Evolutionary conservation across 2,329 filamentous ascomycete species (phyloP).

Genomic region (Colletotrichum sp.): DNA sequence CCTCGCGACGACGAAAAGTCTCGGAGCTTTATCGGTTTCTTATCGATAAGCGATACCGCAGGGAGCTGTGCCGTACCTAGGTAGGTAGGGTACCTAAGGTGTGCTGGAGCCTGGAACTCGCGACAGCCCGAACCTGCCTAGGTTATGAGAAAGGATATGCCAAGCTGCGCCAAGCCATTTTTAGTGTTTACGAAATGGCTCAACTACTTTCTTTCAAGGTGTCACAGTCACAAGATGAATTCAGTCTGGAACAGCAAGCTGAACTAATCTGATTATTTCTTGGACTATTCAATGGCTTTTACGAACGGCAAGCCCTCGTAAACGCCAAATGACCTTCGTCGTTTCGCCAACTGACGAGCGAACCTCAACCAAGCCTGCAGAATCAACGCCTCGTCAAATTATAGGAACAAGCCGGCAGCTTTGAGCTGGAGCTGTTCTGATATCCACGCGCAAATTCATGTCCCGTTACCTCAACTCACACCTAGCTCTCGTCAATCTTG

Average conservation of each 20-base stretch:
- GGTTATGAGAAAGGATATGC: not conserved
- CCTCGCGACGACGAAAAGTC: slow-evolving; percentile 15
- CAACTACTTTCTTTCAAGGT: not conserved
- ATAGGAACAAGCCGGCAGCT: not conserved
- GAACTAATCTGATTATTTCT: slow-evolving; percentile 2
- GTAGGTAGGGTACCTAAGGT: not conserved
- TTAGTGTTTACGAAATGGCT: not conserved
- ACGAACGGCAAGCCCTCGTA: slow-evolving; percentile 16
- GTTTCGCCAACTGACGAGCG: slow-evolving; percentile 9
- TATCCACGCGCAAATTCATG: not conserved
- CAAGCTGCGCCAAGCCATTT: not conserved
- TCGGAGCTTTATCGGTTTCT: slow-evolving; percentile 19
- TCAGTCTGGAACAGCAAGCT: not conserved
- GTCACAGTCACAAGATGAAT: not conserved
- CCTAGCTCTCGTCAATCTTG: slow-evolving; percentile 75
- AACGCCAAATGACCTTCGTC: slow-evolving; percentile 12
- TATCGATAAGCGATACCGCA: slow-evolving; percentile 17
- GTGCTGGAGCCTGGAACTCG: not conserved
- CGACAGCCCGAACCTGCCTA: not conserved
- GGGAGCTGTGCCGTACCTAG: not conserved
- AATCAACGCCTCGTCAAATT: slow-evolving; percentile 17
- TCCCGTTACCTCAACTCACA: not conserved
- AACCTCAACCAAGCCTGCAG: slow-evolving; percentile 6
- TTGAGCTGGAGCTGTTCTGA: not conserved
- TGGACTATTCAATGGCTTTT: slow-evolving; percentile 3